Percentiles rank a stretch among this genome's conserved stretches.
These are phyloP conservation scores for Fusarium sp. DNA, from an alignment of 2,329 filamentous ascomycete species.

Conservation along the genomic window DNA sequence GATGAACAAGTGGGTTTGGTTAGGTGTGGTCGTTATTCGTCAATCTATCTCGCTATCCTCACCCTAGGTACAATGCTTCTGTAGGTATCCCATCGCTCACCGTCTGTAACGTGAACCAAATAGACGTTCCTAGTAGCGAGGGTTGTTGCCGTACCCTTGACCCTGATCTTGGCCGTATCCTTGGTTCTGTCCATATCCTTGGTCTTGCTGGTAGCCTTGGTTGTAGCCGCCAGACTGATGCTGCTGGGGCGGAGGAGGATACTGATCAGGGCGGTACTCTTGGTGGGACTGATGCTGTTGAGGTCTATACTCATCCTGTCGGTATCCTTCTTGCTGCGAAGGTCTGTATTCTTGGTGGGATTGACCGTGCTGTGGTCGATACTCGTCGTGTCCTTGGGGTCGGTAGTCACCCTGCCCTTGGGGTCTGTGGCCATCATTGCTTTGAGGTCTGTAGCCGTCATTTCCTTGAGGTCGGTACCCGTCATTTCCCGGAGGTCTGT, in stretches of 20 bases:
- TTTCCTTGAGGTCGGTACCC: slow-evolving; percentile 5
- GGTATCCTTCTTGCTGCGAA: slow-evolving; percentile 15
- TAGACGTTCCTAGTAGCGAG: slow-evolving; percentile 1
- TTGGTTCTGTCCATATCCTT: slow-evolving; percentile 16
- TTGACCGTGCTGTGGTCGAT: slow-evolving; percentile 12
- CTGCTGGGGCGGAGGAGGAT: slow-evolving; percentile 23
- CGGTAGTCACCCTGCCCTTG: slow-evolving; percentile 9
- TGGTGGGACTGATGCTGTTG: slow-evolving; percentile 29
- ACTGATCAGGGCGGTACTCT: slow-evolving; percentile 43
- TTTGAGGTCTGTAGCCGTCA: slow-evolving; percentile 11
- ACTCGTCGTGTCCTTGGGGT: slow-evolving; percentile 15
- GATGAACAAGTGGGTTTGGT: neutral
- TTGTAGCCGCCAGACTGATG: slow-evolving; percentile 40
- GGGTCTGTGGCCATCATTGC: slow-evolving; percentile 2
- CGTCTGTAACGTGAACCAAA: neutral
- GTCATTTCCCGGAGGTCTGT: neutral
- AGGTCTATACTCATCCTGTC: slow-evolving; percentile 27
- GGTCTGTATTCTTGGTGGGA: slow-evolving; percentile 21
- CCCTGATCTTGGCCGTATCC: slow-evolving; percentile 21
- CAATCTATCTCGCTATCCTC: slow-evolving; percentile 1
- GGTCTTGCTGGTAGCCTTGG: slow-evolving; percentile 19
- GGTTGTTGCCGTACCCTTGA: slow-evolving; percentile 15
- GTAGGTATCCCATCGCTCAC: neutral
- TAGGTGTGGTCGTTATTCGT: slow-evolving; percentile 9
- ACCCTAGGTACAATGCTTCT: neutral